Evolutionary conservation across 805 yeast genomes (phyloP).

Genomic region (Maudiozyma pseudohumilis): DNA sequence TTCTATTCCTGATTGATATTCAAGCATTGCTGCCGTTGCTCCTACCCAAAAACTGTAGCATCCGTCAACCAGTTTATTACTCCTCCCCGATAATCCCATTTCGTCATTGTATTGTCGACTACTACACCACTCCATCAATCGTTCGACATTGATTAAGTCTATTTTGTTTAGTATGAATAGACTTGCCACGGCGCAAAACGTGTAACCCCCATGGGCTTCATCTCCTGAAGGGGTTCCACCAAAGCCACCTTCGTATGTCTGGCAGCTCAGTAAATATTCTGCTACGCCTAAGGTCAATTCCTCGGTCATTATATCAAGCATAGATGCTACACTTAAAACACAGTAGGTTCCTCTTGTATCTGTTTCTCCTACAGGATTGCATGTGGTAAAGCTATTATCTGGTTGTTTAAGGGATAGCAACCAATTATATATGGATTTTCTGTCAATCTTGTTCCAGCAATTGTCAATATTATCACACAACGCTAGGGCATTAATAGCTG

Average conservation of each 20-base stretch:
- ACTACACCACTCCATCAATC: constrained; percentile 55
- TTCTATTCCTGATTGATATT: constrained; percentile 19
- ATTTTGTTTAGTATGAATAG: constrained; percentile 39
- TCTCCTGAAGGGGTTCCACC: constrained; percentile 64
- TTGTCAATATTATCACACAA: constrained; percentile 36
- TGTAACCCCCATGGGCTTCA: constrained; percentile 97
- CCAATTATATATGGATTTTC: constrained; percentile 49
- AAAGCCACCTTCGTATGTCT: constrained; percentile 93
- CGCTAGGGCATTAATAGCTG: constrained; percentile 57
- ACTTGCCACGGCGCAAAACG: constrained; percentile 78
- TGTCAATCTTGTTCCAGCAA: constrained; percentile 37
- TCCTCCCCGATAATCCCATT: constrained; percentile 83
- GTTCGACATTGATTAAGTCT: constrained; percentile 37
- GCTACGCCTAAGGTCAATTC: constrained; percentile 45
- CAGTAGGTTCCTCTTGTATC: constrained; percentile 86
- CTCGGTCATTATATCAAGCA: constrained; percentile 53
- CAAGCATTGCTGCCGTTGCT: constrained; percentile 51
- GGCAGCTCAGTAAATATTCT: constrained; percentile 61
- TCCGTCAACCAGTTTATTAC: constrained; percentile 90
- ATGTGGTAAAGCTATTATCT: constrained; percentile 59
- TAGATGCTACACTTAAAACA: constrained; percentile 61
- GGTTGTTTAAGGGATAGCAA: constrained; percentile 47
- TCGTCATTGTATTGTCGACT: constrained; percentile 63
- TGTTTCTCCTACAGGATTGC: constrained; percentile 51
- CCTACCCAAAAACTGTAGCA: constrained; percentile 97